Conservation (phyloP, 495 filamentous ascomycete genomes). For the Lentithecium fluviatile region DNA sequence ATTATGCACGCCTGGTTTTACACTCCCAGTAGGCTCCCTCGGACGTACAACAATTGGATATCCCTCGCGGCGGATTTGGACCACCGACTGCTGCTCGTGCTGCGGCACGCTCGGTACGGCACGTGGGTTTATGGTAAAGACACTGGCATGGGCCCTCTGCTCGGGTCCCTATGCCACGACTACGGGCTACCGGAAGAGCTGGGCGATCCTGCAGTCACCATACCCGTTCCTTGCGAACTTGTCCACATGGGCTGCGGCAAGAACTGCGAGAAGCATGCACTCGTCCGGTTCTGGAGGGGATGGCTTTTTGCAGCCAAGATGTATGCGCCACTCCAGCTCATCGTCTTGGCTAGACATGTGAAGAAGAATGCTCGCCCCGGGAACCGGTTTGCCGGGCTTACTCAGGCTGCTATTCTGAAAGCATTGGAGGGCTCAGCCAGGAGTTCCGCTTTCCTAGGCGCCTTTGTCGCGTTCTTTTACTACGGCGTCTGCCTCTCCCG, state of each 20-base stretch:
- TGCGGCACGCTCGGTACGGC: constrained; percentile 60
- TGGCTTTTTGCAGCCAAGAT: constrained; percentile 75
- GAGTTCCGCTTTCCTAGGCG: constrained; percentile 78
- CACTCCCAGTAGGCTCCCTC: constrained; percentile 64
- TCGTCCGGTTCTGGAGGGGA: constrained; percentile 65
- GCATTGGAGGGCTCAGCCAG: constrained; percentile 63
- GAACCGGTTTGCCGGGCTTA: constrained; percentile 42
- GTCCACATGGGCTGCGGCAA: constrained; percentile 80
- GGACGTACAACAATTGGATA: constrained; percentile 84
- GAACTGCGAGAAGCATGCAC: constrained; percentile 75
- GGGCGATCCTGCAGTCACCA: constrained; percentile 71
- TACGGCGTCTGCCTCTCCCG: constrained; percentile 83
- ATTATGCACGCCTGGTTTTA: constrained; percentile 96
- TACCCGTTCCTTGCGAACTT: constrained; percentile 83
- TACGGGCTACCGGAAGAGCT: constrained; percentile 65
- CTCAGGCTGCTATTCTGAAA: constrained; percentile 42
- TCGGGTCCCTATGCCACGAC: constrained; percentile 74
- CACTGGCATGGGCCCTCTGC: constrained; percentile 68
- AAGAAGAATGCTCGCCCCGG: constrained; percentile 2
- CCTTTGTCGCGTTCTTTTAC: constrained; percentile 82
- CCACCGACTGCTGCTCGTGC: constrained; percentile 67
- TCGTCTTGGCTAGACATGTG: constrained; percentile 48
- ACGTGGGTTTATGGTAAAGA: constrained; percentile 65
- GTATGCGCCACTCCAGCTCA: constrained; percentile 75
- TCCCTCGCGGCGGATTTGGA: constrained; percentile 77